These are phyloP conservation scores for Penicillium sp. DNA, from an alignment of 2,329 filamentous ascomycete genomes.

Conservation along the genomic window DNA sequence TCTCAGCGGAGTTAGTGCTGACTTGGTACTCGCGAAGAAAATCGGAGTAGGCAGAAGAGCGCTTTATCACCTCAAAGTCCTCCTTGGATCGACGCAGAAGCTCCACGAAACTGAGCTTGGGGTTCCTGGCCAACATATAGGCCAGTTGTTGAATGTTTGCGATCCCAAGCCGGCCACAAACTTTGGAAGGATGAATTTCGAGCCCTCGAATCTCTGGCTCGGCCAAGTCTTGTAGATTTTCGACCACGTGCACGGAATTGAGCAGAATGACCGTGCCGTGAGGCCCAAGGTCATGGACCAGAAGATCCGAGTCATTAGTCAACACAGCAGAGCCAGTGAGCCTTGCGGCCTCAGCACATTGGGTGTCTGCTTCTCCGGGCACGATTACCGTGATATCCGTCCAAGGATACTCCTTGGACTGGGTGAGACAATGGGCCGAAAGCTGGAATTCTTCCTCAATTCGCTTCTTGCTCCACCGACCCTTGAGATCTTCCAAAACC, in stretches of 20 bases:
- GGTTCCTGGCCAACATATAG: slow-evolving; percentile 35
- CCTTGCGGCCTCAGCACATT: slow-evolving; percentile 62
- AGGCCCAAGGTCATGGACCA: slow-evolving; percentile 63
- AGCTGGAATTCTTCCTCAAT: slow-evolving; percentile 21
- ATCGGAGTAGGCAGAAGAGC: slow-evolving; percentile 22
- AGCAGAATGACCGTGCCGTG: slow-evolving; percentile 63
- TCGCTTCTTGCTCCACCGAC: slow-evolving; percentile 34
- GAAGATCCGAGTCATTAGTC: slow-evolving; percentile 81
- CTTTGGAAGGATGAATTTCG: slow-evolving; percentile 35
- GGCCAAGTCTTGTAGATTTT: slow-evolving; percentile 10
- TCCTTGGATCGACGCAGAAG: slow-evolving; percentile 31
- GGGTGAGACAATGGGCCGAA: too few species aligned
- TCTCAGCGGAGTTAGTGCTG: neutral
- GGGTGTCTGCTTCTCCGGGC: slow-evolving; percentile 77
- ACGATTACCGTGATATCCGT: slow-evolving; percentile 52
- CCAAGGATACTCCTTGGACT: slow-evolving; percentile 27
- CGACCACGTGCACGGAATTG: slow-evolving; percentile 51
- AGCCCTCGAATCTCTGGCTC: slow-evolving; percentile 27
- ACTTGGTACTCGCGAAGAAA: slow-evolving; percentile 36
- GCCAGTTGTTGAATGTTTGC: slow-evolving; percentile 34
- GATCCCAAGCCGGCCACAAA: slow-evolving; percentile 33
- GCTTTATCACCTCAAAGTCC: slow-evolving; percentile 7
- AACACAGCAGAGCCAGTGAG: slow-evolving; percentile 55
- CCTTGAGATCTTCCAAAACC: slow-evolving; percentile 63
- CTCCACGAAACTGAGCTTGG: slow-evolving; percentile 25